These are phyloP conservation scores for Ceratobasidium sp. DNA, from an alignment of 1,284 basidiomycete species.

Conservation along the genomic window DNA sequence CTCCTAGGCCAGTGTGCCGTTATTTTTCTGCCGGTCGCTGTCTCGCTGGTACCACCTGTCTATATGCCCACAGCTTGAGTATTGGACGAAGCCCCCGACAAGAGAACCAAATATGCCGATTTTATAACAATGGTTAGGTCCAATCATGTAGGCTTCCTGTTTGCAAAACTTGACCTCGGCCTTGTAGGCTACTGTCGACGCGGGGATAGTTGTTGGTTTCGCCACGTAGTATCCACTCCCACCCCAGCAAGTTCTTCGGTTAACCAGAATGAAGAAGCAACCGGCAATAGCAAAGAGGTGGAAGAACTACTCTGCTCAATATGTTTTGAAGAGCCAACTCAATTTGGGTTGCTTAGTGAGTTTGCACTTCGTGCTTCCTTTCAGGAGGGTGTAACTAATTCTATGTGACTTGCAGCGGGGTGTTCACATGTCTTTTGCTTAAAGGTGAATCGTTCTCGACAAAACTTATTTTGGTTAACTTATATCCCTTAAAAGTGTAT, in stretches of 20 bases:
- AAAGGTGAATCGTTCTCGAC: slow-evolving; percentile 24
- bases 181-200: slow-evolving; percentile 44
- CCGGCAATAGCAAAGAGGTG: slow-evolving; percentile 32
- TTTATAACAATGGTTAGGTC: slow-evolving; percentile 41
- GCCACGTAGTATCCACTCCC: slow-evolving; percentile 36
- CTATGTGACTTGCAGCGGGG: slow-evolving; percentile 37
- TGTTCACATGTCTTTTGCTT: slow-evolving; percentile 51
- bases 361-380: background rate
- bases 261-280: slow-evolving; percentile 23
- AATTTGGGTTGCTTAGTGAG: slow-evolving; percentile 50
- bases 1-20: slow-evolving; percentile 35
- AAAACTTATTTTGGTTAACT: background rate
- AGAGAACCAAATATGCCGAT: slow-evolving; percentile 38
- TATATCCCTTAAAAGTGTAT: slow-evolving; percentile 43
- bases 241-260: background rate
- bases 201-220: slow-evolving; percentile 46
- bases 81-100: slow-evolving; percentile 41
- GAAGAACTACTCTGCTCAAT: slow-evolving; percentile 48
- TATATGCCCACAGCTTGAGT: slow-evolving; percentile 32
- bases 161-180: background rate
- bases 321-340: slow-evolving; percentile 49
- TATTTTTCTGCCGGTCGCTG: slow-evolving; percentile 45
- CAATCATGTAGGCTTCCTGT: background rate
- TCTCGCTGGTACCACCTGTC: slow-evolving; percentile 39
- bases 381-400: background rate